Conservation (phyloP, 441 rosid species). For the Pelargonium fulgidum region DNA sequence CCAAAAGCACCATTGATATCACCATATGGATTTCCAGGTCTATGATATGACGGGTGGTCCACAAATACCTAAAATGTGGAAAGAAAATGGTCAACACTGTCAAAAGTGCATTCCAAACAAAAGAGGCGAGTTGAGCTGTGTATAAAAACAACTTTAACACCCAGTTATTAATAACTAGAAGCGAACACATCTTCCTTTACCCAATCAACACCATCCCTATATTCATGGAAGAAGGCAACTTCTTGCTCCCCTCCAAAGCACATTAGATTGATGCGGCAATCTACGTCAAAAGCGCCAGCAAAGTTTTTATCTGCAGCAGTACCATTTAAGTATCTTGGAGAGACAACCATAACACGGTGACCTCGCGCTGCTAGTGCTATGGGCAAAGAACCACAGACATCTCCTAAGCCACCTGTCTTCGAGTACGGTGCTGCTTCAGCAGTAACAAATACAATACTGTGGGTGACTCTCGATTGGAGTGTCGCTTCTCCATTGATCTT, state of each 20-base stretch:
- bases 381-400: slow-evolving; percentile 95
- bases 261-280: slow-evolving; percentile 34
- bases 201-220: slow-evolving; percentile 87
- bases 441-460: slow-evolving; percentile 68
- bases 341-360: slow-evolving; percentile 92
- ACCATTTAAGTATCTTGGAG: slow-evolving; percentile 74
- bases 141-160: background rate
- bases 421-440: slow-evolving; percentile 95
- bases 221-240: slow-evolving; percentile 80
- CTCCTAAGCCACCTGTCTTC: slow-evolving; percentile 91
- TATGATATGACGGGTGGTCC: slow-evolving; percentile 72
- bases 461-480: slow-evolving; percentile 25
- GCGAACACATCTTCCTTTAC: slow-evolving; percentile 32
- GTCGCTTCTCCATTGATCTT: slow-evolving; percentile 29
- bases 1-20: slow-evolving; percentile 75
- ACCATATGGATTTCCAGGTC: slow-evolving; percentile 90
- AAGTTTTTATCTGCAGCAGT: slow-evolving; percentile 42
- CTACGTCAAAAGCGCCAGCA: slow-evolving; percentile 41
- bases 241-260: slow-evolving; percentile 80
- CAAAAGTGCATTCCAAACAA: too few relatives aligned
- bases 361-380: slow-evolving; percentile 66
- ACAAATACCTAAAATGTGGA: slow-evolving; percentile 57
- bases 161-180: slow-evolving; percentile 12
- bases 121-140: background rate
- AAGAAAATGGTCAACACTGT: too few relatives aligned